Base-by-base conservation (phyloP, 2,329 filamentous ascomycete species). In the Ophiocordyceps camponoti-floridani region DNA sequence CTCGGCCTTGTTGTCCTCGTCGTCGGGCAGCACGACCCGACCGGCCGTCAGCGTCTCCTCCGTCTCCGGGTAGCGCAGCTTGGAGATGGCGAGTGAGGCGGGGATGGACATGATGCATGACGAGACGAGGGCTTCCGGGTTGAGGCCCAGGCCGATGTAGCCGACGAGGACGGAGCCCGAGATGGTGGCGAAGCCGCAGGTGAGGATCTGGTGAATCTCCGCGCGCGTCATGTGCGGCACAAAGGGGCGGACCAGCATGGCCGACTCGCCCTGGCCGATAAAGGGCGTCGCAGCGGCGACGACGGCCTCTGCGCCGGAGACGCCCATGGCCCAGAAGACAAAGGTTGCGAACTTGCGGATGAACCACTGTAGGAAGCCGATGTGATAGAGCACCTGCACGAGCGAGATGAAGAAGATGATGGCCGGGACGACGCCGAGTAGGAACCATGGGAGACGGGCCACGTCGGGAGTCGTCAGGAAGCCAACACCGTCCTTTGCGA, bases 61-160 rank as follows among this genome's bases (percentile, higher is more conserved):
- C 3, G 77, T 81, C 65, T 94, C 88, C 3, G 88, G 88, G 60
- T 82, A 94, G 46, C 88, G 82, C 54, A 94, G 72, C 66, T 94
- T 94, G 50, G 83, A 89, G 48, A 91, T 79, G 43, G 87, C 87
- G 13, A 95, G 72, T 4, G 86, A 93, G 1, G 87, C 87, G 0
- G 88, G 88, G 50, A 94, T 94, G 54, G 82, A 88, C 88, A 95
- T 95, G 60, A 94, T 87, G 58, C 87, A 94, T 8, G 84, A 88
- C 2, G 85, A 94, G 27, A 94, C 82, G 42, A 95, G 70, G 3
- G 84, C 87, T 59, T 93, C 82, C 1, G 84, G 70, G 60, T 87
- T 91, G 45, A 94, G 70, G 38, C 87, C 87, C 54, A 94, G 77
- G 27, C 70, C 68, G 50, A 94, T 88, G 62, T 94, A 95, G 13